Evolutionary conservation across 2,329 filamentous ascomycete species (phyloP).

Genomic region (Nemania sp.): DNA sequence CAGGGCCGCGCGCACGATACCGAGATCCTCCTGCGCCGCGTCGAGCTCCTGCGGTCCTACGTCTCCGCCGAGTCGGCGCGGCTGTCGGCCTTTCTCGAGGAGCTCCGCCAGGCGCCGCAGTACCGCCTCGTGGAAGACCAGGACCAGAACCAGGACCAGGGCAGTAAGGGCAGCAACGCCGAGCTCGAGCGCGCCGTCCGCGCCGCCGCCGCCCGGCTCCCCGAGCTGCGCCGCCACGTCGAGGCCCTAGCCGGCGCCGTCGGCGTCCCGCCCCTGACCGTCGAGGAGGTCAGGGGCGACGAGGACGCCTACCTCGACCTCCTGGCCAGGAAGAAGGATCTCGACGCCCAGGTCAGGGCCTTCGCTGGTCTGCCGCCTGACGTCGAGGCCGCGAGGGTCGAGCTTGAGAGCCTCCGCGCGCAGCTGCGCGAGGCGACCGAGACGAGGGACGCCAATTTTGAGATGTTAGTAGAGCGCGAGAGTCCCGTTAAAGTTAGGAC

Average conservation of each 20-base stretch:
- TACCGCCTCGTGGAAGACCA: slow-evolving; percentile 56
- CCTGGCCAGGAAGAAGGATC: slow-evolving; percentile 58
- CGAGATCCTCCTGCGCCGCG: slow-evolving; percentile 59
- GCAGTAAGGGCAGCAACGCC: slow-evolving; percentile 74
- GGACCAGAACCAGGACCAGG: too few species aligned
- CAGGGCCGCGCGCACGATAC: slow-evolving; percentile 58
- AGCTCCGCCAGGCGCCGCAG: slow-evolving; percentile 45
- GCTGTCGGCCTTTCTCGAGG: slow-evolving; percentile 46
- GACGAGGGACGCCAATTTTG: slow-evolving; percentile 74
- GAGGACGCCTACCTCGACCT: slow-evolving; percentile 64
- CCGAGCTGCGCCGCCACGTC: slow-evolving; percentile 66
- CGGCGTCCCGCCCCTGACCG: slow-evolving; percentile 41
- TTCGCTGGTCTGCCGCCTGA: slow-evolving; percentile 78
- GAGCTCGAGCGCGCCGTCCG: slow-evolving; percentile 75
- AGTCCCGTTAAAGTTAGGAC: slow-evolving; percentile 53
- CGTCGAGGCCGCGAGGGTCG: slow-evolving; percentile 66
- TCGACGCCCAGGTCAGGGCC: slow-evolving; percentile 65
- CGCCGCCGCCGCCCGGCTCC: slow-evolving; percentile 65
- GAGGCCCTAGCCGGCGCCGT: slow-evolving; percentile 45
- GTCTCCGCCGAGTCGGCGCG: slow-evolving; percentile 55
- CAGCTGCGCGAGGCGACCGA: slow-evolving; percentile 66
- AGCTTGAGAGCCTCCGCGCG: slow-evolving; percentile 68
- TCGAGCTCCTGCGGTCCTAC: slow-evolving; percentile 60
- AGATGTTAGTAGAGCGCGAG: slow-evolving; percentile 68
- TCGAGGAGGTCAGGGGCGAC: slow-evolving; percentile 62